Evolutionary conservation across 2,329 filamentous ascomycete species (phyloP).

Genomic region (Arthroderma sp.): DNA sequence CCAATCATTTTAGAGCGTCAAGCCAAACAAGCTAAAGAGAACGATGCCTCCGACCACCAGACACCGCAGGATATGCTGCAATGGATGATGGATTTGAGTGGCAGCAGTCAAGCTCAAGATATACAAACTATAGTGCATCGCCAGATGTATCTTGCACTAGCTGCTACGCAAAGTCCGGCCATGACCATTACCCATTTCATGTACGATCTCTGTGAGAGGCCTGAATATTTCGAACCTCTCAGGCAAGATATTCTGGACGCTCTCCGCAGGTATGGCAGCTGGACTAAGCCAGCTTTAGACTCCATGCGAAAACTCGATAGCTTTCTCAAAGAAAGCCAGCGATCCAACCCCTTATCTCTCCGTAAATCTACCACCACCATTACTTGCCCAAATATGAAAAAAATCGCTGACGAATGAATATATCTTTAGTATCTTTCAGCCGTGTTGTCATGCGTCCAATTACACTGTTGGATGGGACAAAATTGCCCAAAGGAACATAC

Average conservation of each 20-base stretch:
- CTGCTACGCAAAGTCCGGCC: conserved; percentile 11
- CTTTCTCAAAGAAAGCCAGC: conserved; percentile 14
- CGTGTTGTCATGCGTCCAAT: conserved; percentile 9
- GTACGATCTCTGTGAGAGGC: conserved; percentile 12
- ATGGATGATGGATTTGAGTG: background rate
- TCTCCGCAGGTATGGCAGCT: conserved; percentile 9
- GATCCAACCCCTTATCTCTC: conserved; percentile 10
- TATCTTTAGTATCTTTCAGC: conserved; percentile 10
- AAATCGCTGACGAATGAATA: background rate
- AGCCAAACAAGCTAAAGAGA: conserved; percentile 7
- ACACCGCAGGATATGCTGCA: conserved; percentile 2
- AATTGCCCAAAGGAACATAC: conserved; percentile 11
- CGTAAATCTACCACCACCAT: conserved; percentile 6
- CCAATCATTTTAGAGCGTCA: conserved; percentile 22
- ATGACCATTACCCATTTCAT: conserved; percentile 8
- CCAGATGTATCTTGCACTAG: conserved; percentile 8
- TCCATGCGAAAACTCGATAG: conserved; percentile 14
- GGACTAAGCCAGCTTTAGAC: conserved; percentile 7
- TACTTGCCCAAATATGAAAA: background rate
- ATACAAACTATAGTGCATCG: background rate
- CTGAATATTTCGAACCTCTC: conserved; percentile 13
- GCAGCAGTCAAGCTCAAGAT: background rate
- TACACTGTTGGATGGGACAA: conserved; percentile 14
- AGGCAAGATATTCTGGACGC: conserved; percentile 12
- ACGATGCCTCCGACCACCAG: background rate